Evolutionary conservation across 192 early-diverging fungal genomes (phyloP).

Genomic region (Mortierella hygrophila): DNA sequence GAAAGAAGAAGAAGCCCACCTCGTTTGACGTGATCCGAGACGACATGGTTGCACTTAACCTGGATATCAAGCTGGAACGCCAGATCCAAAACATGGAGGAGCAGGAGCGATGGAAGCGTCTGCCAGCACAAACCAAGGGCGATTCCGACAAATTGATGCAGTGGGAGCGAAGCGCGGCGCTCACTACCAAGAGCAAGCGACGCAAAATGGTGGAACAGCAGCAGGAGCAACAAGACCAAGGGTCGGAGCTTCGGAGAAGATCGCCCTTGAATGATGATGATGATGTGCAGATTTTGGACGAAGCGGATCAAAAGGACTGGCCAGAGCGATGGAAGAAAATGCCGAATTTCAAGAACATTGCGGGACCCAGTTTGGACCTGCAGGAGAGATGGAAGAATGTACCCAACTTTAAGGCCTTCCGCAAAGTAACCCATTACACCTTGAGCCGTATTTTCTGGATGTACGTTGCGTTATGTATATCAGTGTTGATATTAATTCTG

Average conservation of each 20-base stretch:
- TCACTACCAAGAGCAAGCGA: slow-evolving; percentile 35
- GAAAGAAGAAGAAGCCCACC: slow-evolving; percentile 16
- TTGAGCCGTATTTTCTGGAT: background rate
- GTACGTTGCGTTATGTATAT: background rate
- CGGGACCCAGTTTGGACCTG: background rate
- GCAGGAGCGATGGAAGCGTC: background rate
- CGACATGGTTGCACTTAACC: slow-evolving; percentile 37
- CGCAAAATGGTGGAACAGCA: slow-evolving; percentile 13
- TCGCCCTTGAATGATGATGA: background rate
- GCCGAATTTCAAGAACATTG: slow-evolving; percentile 34
- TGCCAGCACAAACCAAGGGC: background rate
- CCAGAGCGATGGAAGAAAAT: slow-evolving; percentile 43
- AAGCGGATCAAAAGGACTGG: slow-evolving; percentile 36
- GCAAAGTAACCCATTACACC: slow-evolving; percentile 12
- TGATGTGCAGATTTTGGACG: background rate
- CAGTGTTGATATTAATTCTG: background rate
- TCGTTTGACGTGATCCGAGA: slow-evolving; percentile 33
- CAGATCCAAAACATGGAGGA: slow-evolving; percentile 44
- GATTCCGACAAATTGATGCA: slow-evolving; percentile 29
- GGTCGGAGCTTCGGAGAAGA: background rate
- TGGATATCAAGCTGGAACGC: slow-evolving; percentile 38
- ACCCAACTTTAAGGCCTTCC: slow-evolving; percentile 50
- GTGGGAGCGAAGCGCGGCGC: slow-evolving; percentile 15
- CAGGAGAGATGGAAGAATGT: slow-evolving; percentile 44
- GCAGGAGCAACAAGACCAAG: background rate